phyloP scores from a whole-genome alignment of 495 filamentous ascomycete species.

The Extremus antarcticus region DNA sequence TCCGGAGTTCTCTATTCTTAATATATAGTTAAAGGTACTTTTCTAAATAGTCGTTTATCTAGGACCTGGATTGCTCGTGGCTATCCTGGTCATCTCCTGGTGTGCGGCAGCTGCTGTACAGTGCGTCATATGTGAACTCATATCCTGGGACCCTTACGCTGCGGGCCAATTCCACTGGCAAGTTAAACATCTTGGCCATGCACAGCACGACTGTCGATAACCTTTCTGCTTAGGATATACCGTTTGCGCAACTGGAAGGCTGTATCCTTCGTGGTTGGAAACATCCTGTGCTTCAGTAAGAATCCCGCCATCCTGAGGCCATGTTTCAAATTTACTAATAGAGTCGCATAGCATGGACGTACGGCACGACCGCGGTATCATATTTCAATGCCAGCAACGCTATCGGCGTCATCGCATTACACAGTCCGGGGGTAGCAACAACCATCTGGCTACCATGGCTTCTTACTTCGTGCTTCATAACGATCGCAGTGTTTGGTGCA shows the following conservation, averaged over 20 bases:
- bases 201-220: not conserved
- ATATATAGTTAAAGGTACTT: too few species aligned
- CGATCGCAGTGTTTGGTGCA: not conserved
- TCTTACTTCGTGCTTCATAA: not conserved
- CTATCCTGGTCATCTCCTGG: not conserved
- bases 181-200: not conserved
- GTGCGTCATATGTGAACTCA: not conserved
- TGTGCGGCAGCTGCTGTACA: not conserved
- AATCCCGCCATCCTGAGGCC: not conserved
- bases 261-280: not conserved
- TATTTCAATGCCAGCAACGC: conserved; percentile 1
- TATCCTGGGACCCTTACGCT: not conserved
- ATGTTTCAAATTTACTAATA: not conserved
- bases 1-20: too few species aligned
- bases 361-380: not conserved
- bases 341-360: not conserved
- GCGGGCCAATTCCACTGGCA: conserved; percentile 1
- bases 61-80: not conserved
- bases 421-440: not conserved
- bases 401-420: not conserved
- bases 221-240: not conserved
- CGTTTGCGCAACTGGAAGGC: not conserved
- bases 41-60: not conserved
- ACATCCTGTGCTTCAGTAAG: not conserved
- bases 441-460: conserved; percentile 1